phyloP scores from a whole-genome alignment of 225 moss, liverwort and hornwort genomes.

The Pleurozium schreberi region DNA sequence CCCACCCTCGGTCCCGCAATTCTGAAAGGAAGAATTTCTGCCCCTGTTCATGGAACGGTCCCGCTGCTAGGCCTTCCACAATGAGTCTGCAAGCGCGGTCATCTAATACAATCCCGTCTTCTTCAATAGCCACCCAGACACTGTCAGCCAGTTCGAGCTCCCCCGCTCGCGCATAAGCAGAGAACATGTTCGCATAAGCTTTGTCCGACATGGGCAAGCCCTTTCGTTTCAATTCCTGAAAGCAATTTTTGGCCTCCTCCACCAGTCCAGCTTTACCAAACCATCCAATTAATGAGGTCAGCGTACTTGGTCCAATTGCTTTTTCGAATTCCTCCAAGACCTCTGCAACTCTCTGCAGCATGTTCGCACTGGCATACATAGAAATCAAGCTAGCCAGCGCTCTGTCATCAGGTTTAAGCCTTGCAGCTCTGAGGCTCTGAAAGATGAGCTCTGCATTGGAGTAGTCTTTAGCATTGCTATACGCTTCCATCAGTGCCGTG shows the following conservation, averaged over 20 bases:
- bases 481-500: constrained; percentile 74
- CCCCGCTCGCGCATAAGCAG: constrained; percentile 33
- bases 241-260: constrained; percentile 57
- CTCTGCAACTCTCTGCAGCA: constrained; percentile 47
- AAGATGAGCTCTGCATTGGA: constrained; percentile 58
- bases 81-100: constrained; percentile 10
- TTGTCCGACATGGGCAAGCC: background rate
- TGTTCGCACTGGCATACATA: constrained; percentile 51
- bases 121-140: constrained; percentile 22
- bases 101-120: background rate
- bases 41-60: background rate
- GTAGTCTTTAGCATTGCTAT: constrained; percentile 47
- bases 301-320: constrained; percentile 49
- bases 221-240: constrained; percentile 20
- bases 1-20: constrained; percentile 24
- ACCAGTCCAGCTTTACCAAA: constrained; percentile 55
- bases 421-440: constrained; percentile 38
- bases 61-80: constrained; percentile 13
- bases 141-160: constrained; percentile 5
- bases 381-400: constrained; percentile 49
- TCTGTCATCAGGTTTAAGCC: constrained; percentile 68
- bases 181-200: constrained; percentile 26
- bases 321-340: constrained; percentile 55
- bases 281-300: constrained; percentile 48
- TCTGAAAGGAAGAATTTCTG: constrained; percentile 3